These are phyloP conservation scores for Miscanthus sacchariflorus DNA, from an alignment of 202 grass and related monocot genomes.

Conservation along the genomic window DNA sequence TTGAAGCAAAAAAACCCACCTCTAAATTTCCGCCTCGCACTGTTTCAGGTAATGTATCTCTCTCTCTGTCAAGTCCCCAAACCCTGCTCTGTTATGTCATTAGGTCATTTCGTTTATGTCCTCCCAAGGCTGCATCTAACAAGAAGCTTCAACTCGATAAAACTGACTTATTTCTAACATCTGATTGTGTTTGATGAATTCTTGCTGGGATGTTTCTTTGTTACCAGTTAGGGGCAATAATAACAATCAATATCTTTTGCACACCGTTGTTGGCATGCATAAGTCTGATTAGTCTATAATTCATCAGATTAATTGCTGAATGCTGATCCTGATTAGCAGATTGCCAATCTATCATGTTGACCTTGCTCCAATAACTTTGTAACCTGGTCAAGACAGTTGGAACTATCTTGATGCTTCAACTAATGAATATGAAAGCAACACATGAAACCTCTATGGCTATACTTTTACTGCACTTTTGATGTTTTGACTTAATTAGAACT, in stretches of 20 bases:
- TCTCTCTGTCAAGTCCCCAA: background rate
- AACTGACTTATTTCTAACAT: background rate
- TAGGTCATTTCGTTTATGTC: background rate
- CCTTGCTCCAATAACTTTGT: background rate
- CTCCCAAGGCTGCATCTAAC: background rate
- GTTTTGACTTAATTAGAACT: background rate
- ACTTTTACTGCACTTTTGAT: background rate
- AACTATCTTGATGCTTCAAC: background rate
- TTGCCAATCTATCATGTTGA: background rate
- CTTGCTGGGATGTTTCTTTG: constrained; percentile 2
- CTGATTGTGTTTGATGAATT: background rate
- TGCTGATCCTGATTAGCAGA: background rate
- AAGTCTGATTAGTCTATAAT: background rate
- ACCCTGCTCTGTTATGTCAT: background rate
- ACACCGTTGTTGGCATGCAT: constrained; percentile 9
- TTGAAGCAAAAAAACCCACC: constrained; percentile 29
- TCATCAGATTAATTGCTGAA: constrained; percentile 18
- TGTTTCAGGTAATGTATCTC: constrained; percentile 45
- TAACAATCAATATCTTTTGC: constrained; percentile 13
- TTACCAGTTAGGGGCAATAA: background rate
- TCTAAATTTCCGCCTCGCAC: constrained; percentile 7
- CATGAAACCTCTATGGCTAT: background rate
- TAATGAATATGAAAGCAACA: background rate
- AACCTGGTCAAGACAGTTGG: background rate
- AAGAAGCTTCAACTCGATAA: background rate